Conservation (phyloP, 495 filamentous ascomycete species). For the Neurospora discreta region DNA sequence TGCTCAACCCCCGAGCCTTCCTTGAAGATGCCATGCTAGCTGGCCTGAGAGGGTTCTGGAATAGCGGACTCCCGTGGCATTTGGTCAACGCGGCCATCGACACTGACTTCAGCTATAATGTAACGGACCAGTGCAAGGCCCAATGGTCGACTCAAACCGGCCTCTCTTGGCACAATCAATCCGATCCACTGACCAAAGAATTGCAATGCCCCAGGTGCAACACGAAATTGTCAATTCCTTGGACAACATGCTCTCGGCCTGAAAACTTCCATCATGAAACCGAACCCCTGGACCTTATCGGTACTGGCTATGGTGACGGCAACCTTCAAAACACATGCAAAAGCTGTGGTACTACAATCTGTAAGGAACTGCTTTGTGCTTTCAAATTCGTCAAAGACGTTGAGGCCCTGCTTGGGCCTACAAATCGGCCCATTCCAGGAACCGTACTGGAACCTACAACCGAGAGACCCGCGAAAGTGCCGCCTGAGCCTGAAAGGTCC, state of each 20-base stretch:
- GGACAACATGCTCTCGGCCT: slow-evolving; percentile 44
- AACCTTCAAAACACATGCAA: slow-evolving; percentile 35
- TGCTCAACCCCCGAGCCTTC: slow-evolving; percentile 71
- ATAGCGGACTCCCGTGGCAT: slow-evolving; percentile 60
- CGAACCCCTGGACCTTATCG: slow-evolving; percentile 14
- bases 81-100: slow-evolving; percentile 56
- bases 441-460: slow-evolving; percentile 39
- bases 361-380: slow-evolving; percentile 43
- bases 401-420: slow-evolving; percentile 26
- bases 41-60: slow-evolving; percentile 49
- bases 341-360: slow-evolving; percentile 38
- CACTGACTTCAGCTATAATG: slow-evolving; percentile 48
- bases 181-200: slow-evolving; percentile 36
- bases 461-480: slow-evolving; percentile 20
- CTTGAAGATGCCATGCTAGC: slow-evolving; percentile 67
- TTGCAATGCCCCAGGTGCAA: slow-evolving; percentile 50
- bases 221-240: slow-evolving; percentile 35
- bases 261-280: slow-evolving; percentile 12
- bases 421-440: slow-evolving; percentile 48
- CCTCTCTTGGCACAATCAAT: slow-evolving; percentile 47
- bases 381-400: slow-evolving; percentile 48
- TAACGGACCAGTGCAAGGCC: slow-evolving; percentile 31
- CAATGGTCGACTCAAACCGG: slow-evolving; percentile 42
- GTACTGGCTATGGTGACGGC: slow-evolving; percentile 58
- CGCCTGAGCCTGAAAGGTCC: neutral